phyloP scores from a whole-genome alignment of 768 basidiomycete genomes.

The Asterophora lycoperdoides region DNA sequence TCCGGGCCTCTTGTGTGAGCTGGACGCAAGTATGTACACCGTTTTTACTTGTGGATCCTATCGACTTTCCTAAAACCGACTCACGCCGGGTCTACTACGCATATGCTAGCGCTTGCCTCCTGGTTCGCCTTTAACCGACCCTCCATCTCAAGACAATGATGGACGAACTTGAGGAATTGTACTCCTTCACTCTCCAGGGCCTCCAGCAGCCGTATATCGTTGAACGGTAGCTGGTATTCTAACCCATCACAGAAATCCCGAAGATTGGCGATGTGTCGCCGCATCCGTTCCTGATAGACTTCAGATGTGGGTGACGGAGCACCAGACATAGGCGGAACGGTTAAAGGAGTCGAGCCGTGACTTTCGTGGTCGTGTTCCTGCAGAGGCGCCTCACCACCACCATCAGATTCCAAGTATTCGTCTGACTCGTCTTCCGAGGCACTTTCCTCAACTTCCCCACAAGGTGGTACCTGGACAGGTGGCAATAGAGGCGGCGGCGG shows the following conservation, averaged over 20 bases:
- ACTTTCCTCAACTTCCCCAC: constrained; percentile 1
- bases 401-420: neutral
- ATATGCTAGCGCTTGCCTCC: neutral
- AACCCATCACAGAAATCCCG: constrained; percentile 43
- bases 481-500: neutral
- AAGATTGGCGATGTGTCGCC: constrained; percentile 37
- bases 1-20: no score
- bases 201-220: constrained; percentile 39
- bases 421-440: constrained; percentile 10
- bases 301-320: constrained; percentile 15
- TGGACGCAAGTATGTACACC: no score
- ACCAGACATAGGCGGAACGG: neutral
- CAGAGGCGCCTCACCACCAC: neutral
- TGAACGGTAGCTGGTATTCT: constrained; percentile 44
- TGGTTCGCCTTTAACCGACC: constrained; percentile 22
- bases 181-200: constrained; percentile 39
- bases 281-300: constrained; percentile 35
- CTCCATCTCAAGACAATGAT: constrained; percentile 38
- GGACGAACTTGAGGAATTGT: constrained; percentile 35
- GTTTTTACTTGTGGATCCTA: no score
- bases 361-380: neutral
- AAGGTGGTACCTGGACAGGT: neutral
- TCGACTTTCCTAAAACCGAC: no score
- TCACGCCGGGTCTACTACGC: no score
- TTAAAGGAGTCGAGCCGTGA: neutral